Conservation (phyloP, 371 early-diverging fungal genomes). For the Mucor ambiguus region DNA sequence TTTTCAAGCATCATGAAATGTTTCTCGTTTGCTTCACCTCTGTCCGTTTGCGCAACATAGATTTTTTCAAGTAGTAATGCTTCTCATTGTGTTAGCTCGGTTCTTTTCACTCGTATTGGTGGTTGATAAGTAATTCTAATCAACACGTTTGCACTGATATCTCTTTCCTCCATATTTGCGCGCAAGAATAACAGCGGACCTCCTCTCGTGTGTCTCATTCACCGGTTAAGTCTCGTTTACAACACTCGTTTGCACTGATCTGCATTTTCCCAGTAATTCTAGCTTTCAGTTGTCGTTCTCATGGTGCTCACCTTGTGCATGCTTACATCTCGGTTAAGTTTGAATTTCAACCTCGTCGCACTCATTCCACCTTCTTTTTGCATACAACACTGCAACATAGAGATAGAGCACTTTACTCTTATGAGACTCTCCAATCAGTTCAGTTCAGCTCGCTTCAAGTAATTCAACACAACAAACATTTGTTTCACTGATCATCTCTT, state of each 20-base stretch:
- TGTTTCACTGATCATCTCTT: not conserved
- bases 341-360: not conserved
- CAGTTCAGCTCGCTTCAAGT: not conserved
- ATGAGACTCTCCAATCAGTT: not conserved
- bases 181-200: not conserved
- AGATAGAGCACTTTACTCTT: not conserved
- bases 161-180: not conserved
- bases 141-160: slow-evolving; percentile 1
- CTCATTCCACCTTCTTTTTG: not conserved
- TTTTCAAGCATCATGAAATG: not conserved
- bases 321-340: not conserved
- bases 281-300: not conserved
- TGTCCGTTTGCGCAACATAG: not conserved
- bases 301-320: not conserved
- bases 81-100: not conserved
- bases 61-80: not conserved
- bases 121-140: not conserved
- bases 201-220: not conserved
- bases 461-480: not conserved
- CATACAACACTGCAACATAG: not conserved
- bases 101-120: not conserved
- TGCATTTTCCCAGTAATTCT: not conserved
- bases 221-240: not conserved
- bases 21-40: not conserved
- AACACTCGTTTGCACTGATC: not conserved